phyloP scores from a whole-genome alignment of 2,329 filamentous ascomycete genomes.

The Diaporthe sp. region DNA sequence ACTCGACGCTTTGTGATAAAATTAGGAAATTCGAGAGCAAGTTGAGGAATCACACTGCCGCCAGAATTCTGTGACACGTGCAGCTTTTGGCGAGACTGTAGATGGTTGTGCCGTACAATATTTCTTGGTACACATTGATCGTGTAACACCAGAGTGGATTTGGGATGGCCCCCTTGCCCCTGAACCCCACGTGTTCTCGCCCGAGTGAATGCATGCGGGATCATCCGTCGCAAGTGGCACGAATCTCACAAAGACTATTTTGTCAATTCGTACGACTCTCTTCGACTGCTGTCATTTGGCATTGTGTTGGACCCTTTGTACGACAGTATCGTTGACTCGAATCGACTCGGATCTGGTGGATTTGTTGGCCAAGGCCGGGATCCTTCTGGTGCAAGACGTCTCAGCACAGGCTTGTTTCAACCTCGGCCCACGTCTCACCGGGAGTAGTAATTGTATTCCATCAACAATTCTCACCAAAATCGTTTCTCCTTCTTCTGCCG shows the following conservation, averaged over 20 bases:
- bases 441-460: neutral
- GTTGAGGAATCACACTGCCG: no score
- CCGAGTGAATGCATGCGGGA: neutral
- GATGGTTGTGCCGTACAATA: neutral
- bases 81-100: neutral
- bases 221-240: neutral
- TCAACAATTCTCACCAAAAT: neutral
- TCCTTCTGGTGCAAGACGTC: conserved; percentile 14
- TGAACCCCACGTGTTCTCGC: conserved; percentile 19
- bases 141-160: neutral
- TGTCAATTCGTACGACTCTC: neutral
- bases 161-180: neutral
- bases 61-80: neutral
- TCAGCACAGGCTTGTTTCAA: conserved; percentile 38
- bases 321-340: neutral
- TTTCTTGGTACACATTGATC: neutral
- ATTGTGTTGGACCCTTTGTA: neutral
- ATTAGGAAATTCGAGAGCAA: neutral
- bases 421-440: neutral
- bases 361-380: neutral
- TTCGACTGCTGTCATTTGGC: neutral
- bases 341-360: neutral
- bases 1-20: no score
- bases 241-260: neutral
- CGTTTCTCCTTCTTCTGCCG: neutral